Base-by-base conservation (phyloP, 768 basidiomycete species). In the Lentinula sp. region DNA sequence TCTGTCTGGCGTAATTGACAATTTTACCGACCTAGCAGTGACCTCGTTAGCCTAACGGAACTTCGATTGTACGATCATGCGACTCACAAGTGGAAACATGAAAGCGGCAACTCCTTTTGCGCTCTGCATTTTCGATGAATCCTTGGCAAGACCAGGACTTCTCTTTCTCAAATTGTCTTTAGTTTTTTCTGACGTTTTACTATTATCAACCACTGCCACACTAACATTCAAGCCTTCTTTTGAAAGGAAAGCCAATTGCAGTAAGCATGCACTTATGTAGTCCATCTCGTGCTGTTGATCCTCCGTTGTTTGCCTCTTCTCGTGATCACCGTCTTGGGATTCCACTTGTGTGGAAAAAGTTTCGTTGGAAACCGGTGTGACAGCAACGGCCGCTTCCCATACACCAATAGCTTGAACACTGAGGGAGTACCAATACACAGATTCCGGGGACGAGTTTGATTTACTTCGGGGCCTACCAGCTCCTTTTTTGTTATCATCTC, bases 1-100 rank as follows among this genome's bases (percentile, higher is more conserved):
- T 82, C 60, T 74, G 75, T 6, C 87, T 79, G 9, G 88, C 88
- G 6, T 83, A 70, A 63, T 83, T 87, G 57, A 90, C 81, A 74
- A 88, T 80, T 73, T 89, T 90, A 20, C 86, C 86, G 12, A 87
- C 77, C 86, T 87, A 64, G 2, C 57, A 48, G 46, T 59, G 39
- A 28, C 15, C 42, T 35, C 61, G 39, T 49, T 33, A 15, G 61
- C 42, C 32, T 33, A 13, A 51, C 18, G 23, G 39, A 58, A 54
- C 18, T 28, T 49, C n/a, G 62, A 33, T 3, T 43, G 5, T 10
- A 49, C 16, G 13, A 55, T 35, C 43, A 58, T 56, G 57, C 54
- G 33, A 71, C 75, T 45, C 59, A 86, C 79, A 63, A 80, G 65
- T 39, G 79, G 76, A 63, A 77, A 78, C 6, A 80, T 70, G n/a